Evolutionary conservation across 2,329 filamentous ascomycete genomes (phyloP).

Genomic region (Fusarium musae): DNA sequence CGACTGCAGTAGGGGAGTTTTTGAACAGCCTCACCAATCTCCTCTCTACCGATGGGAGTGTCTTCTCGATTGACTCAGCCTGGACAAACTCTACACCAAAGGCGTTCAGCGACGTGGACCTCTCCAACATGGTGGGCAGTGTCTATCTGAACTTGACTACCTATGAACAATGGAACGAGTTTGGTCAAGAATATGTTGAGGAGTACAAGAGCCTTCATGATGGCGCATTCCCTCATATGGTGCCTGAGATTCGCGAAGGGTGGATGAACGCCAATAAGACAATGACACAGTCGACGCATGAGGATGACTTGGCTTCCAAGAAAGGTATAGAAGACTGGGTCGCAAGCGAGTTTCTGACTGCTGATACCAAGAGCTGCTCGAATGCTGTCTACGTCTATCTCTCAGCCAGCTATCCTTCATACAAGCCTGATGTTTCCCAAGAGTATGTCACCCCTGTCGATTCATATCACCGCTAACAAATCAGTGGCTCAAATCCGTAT

Average conservation of each 20-base stretch:
- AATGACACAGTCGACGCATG: not conserved
- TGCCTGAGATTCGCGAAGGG: not conserved
- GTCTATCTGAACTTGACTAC: conserved; percentile 1
- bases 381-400: conserved; percentile 24
- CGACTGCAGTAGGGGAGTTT: not conserved
- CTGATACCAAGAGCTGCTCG: not conserved
- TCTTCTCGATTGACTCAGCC: not conserved
- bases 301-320: conserved; percentile 3
- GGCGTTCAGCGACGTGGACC: accelerated
- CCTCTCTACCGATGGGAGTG: not conserved
- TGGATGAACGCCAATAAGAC: not conserved
- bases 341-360: not conserved
- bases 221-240: conserved; percentile 15
- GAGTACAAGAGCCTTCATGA: not conserved
- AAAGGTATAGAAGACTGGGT: conserved; percentile 5
- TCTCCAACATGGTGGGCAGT: not conserved
- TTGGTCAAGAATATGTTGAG: conserved; percentile 1
- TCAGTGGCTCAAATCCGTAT: not conserved
- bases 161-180: conserved; percentile 11
- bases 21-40: not conserved
- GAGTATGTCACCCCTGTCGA: not conserved
- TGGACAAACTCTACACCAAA: conserved; percentile 1
- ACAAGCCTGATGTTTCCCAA: conserved; percentile 22
- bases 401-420: not conserved
- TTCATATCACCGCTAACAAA: not conserved